These are phyloP conservation scores for Aurantiochytrium sp. DNA, from an alignment of 108 stramenopile genomes.

Conservation along the genomic window DNA sequence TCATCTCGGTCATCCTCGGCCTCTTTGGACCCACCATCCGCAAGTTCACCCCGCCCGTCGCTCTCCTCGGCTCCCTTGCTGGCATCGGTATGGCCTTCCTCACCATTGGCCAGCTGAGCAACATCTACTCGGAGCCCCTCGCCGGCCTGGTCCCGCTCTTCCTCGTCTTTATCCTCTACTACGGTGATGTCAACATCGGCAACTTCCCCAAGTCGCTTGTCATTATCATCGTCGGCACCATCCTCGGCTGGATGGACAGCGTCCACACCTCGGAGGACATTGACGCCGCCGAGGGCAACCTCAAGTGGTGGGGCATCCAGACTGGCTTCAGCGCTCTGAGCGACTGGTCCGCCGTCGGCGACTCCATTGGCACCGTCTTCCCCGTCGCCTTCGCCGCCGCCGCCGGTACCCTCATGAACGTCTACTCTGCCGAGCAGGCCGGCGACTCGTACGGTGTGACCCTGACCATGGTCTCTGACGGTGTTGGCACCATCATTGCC, in stretches of 20 bases:
- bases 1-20: slow-evolving; percentile 40
- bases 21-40: slow-evolving; percentile 13
- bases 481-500: slow-evolving; percentile 43
- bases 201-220: background rate
- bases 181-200: background rate
- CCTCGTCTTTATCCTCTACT: background rate
- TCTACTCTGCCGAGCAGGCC: background rate
- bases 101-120: background rate
- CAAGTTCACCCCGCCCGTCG: background rate
- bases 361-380: background rate
- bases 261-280: slow-evolving; percentile 30
- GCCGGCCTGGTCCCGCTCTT: background rate
- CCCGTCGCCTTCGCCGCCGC: background rate
- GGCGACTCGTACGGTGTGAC: slow-evolving; percentile 41
- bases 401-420: background rate
- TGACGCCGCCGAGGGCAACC: background rate
- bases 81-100: slow-evolving; percentile 22
- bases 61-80: background rate
- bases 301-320: background rate
- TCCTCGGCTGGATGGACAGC: slow-evolving; percentile 36
- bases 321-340: slow-evolving; percentile 21
- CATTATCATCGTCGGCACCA: slow-evolving; percentile 36
- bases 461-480: slow-evolving; percentile 37
- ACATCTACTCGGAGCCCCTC: background rate
- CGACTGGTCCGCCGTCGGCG: background rate